Conservation (phyloP, 2,329 filamentous ascomycete species). For the Cytospora piceae region DNA sequence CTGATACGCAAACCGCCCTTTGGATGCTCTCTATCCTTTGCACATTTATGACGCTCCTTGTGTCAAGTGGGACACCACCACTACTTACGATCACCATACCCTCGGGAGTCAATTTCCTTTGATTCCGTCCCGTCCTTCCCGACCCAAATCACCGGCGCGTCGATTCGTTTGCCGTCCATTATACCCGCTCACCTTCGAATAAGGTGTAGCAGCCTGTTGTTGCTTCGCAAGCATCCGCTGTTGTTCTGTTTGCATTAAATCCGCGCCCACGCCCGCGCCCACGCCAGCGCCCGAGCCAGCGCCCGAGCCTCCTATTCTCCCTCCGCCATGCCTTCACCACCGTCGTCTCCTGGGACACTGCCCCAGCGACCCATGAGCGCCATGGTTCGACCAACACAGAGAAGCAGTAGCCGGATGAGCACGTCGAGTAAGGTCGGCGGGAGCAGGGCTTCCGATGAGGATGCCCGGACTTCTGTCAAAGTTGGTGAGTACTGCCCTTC, state of each 20-base stretch:
- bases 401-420: conserved; percentile 86
- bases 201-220: conserved; percentile 7
- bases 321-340: conserved; percentile 69
- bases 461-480: conserved; percentile 89
- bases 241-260: conserved; percentile 19
- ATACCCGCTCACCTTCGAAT: conserved; percentile 14
- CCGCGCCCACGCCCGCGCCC: background rate
- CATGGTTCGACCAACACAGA: conserved; percentile 71
- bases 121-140: conserved; percentile 15
- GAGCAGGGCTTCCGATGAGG: conserved; percentile 87
- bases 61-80: conserved; percentile 26
- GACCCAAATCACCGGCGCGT: background rate
- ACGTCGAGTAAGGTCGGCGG: conserved; percentile 76
- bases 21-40: conserved; percentile 10
- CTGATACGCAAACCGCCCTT: background rate
- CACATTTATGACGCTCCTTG: conserved; percentile 24
- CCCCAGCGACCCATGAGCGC: conserved; percentile 77
- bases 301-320: conserved; percentile 30
- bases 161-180: conserved; percentile 16
- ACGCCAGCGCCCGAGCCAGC: conserved; percentile 13
- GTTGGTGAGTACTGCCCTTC: conserved; percentile 71
- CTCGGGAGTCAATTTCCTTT: conserved; percentile 14
- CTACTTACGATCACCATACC: conserved; percentile 1
- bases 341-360: conserved; percentile 62
- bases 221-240: conserved; percentile 1